Percentiles rank a stretch among this genome's conserved stretches.
phyloP scores from a whole-genome alignment of 371 early-diverging fungal genomes.

The Thermomucor indicae-seudaticae region DNA sequence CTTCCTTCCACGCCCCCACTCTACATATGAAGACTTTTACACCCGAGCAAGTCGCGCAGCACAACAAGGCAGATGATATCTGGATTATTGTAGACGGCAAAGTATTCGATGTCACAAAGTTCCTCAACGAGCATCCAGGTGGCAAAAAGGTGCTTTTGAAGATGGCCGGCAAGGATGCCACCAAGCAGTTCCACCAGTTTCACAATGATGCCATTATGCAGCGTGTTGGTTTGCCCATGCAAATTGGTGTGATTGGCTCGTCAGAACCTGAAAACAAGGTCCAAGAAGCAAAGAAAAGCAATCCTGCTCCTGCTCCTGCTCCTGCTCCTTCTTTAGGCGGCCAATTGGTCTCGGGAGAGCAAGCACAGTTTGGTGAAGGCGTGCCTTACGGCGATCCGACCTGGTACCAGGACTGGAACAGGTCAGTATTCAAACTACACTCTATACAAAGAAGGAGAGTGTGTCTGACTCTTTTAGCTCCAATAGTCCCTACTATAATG shows the following conservation, averaged over 20 bases:
- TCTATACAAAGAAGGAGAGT: no score
- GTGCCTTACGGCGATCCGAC: slow-evolving; percentile 82
- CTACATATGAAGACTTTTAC: slow-evolving; percentile 35
- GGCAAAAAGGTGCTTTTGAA: slow-evolving; percentile 73
- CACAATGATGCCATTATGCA: slow-evolving; percentile 68
- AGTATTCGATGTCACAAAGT: slow-evolving; percentile 88
- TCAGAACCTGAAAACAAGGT: slow-evolving; percentile 30
- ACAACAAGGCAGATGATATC: slow-evolving; percentile 69
- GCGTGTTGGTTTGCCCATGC: slow-evolving; percentile 56
- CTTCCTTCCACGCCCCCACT: not conserved
- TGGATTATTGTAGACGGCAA: slow-evolving; percentile 83
- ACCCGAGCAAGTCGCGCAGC: slow-evolving; percentile 70
- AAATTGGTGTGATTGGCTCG: slow-evolving; percentile 55
- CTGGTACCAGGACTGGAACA: slow-evolving; percentile 77
- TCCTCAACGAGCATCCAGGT: slow-evolving; percentile 88
- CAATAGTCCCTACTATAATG: slow-evolving; percentile 77
- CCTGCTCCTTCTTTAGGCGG: not conserved
- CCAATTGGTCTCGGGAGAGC: not conserved
- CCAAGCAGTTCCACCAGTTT: slow-evolving; percentile 85
- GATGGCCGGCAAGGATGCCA: slow-evolving; percentile 84
- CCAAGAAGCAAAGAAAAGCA: not conserved
- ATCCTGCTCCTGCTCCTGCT: slow-evolving; percentile 6
- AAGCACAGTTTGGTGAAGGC: slow-evolving; percentile 63
- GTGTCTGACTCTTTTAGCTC: no score
- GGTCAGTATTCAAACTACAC: slow-evolving; percentile 13